phyloP scores from a whole-genome alignment of 306 rosid species.

The Cicer judaicum region DNA sequence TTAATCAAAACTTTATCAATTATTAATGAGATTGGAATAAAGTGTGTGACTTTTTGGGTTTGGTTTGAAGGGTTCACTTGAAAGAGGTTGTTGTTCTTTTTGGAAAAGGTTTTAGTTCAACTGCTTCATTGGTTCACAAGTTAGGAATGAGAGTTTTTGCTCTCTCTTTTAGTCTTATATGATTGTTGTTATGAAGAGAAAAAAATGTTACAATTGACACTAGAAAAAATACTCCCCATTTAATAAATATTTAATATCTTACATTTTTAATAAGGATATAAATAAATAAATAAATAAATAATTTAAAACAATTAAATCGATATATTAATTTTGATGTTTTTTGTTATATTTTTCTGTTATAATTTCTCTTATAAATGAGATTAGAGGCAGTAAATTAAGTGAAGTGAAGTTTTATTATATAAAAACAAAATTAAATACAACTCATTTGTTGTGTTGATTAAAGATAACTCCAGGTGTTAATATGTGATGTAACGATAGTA shows the following conservation, averaged over 20 bases:
- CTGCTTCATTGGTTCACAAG: constrained; percentile 48
- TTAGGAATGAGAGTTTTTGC: constrained; percentile 14
- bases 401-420: no score
- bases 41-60: constrained; percentile 36
- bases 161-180: neutral
- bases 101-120: constrained; percentile 46
- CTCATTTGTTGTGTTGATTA: neutral
- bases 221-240: no score
- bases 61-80: constrained; percentile 44
- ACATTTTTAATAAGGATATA: no score
- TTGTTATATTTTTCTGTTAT: no score
- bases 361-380: no score
- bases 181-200: neutral
- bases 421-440: neutral
- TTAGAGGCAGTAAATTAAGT: no score
- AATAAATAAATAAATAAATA: no score
- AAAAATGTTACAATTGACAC: neutral
- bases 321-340: no score
- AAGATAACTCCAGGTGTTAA: constrained; percentile 22
- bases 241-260: no score
- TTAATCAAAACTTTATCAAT: constrained; percentile 28
- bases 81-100: constrained; percentile 24
- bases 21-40: constrained; percentile 15
- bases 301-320: no score
- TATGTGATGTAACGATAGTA: constrained; percentile 17